Evolutionary conservation across 1,284 basidiomycete species (phyloP), one percentile per base, ranked within the genome.

Genomic region (Sanghuangporus weigelae): DNA sequence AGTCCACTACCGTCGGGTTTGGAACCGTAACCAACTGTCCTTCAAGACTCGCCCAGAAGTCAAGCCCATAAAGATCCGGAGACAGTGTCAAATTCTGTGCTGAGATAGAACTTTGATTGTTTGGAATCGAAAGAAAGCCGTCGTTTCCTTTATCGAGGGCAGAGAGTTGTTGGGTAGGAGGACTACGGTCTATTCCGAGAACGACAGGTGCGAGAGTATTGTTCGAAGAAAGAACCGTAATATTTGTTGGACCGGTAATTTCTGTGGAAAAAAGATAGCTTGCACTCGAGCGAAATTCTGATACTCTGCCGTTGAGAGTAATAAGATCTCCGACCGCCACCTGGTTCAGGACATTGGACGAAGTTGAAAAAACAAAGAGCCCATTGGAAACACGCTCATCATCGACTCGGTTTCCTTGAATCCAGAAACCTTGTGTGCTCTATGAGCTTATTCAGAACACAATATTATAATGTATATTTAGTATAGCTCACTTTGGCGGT

Each of bases 1-100:
- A 86, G 65, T 78, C 75, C 7, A 81, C 70, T 1, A 82, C 79
- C 7, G 76, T 72, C 1, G 86, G 85, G 12, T 73, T 75, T 4
- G 77, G 79, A 46, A 87, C 74, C 1, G 77, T 81, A n/a, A 88
- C 84, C 1, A 87, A 74, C 67, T 82, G 80, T 1, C 84, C 84
- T 67, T 85, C 82, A 14, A 87, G 73, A 69, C 83, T 85, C 69
- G 84, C 79, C 84, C 85, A 88, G 69, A 87, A 87, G 68, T 87
- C 85, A 51, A 87, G 69, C 3, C 85, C 85, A 66, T 77, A 86
- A 39, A 74, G 71, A 11, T 78, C 75, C 0, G 85, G 84, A 59
- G 79, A 75, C 44, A 87, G 70, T 6, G 78, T 77, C 2, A 78
- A 73, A 67, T 86, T 82, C 16, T 77, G 73, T 1, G 67, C 68